A percentile compares a stretch with the other conserved stretches of the same genome.
These are phyloP conservation scores for Ottelia alismoides DNA, from an alignment of 106 monocot genomes.

Conservation along the genomic window DNA sequence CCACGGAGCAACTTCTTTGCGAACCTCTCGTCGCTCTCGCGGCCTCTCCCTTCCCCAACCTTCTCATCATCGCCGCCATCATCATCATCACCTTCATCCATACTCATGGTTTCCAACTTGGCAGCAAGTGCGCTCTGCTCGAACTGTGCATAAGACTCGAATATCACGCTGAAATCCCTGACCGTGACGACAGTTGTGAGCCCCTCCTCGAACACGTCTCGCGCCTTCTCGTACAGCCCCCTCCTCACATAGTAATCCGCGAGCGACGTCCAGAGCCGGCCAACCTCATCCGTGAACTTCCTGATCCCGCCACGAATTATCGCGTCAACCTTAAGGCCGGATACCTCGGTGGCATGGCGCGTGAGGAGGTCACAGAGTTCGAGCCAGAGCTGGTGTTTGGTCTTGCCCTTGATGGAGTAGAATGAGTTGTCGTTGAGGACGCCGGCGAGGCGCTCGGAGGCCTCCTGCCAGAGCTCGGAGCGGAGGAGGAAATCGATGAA, in stretches of 20 bases:
- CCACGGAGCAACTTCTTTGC: conserved; percentile 47
- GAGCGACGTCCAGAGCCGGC: conserved; percentile 83
- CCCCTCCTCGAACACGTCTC: conserved; percentile 91
- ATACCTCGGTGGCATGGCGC: conserved; percentile 67
- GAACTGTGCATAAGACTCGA: conserved; percentile 81
- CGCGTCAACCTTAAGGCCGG: conserved; percentile 84
- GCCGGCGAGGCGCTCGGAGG: conserved; percentile 58
- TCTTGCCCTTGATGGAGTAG: conserved; percentile 85
- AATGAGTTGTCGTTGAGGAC: conserved; percentile 71
- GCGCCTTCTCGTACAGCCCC: conserved; percentile 78
- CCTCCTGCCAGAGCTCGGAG: conserved; percentile 87
- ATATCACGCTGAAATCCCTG: conserved; percentile 81
- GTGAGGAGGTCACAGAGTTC: conserved; percentile 89
- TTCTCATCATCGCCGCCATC: conserved; percentile 22
- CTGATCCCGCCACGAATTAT: conserved; percentile 87
- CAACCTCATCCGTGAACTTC: conserved; percentile 77
- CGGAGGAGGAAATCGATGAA: conserved; percentile 78
- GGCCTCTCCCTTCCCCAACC: conserved; percentile 14
- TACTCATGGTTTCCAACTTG: conserved; percentile 56
- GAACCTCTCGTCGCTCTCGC: conserved; percentile 32
- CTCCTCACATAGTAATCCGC: conserved; percentile 88
- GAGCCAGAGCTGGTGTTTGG: conserved; percentile 80
- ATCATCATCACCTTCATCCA: conserved; percentile 22
- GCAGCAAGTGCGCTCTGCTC: conserved; percentile 85
- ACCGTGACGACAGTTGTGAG: conserved; percentile 70